Base-by-base conservation (phyloP, 306 rosid genomes). In the Malus fusca region DNA sequence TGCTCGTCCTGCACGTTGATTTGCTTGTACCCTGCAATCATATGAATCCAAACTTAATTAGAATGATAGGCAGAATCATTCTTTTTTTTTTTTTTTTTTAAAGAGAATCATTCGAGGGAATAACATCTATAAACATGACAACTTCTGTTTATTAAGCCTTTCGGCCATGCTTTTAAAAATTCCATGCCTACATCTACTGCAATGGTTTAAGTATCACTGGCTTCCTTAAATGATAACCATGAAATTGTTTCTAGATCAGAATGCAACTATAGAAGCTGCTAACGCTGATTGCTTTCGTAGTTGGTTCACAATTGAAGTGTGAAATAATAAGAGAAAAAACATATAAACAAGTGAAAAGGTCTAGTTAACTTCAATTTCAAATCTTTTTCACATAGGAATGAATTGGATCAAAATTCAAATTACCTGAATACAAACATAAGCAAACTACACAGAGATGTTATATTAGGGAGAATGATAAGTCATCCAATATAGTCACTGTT, bases 1-100 rank as follows among this genome's bases (percentile, higher is more conserved):
- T 67, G 98, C 98, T 86, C 97, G 87, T 62, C 98, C 97, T 40
- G 96, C 93, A 68, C 98, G 96, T 81, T 95, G 98, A 77, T 85
- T 88, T 72, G 98, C 98, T 86, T 95, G 97, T 80, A 95, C 98
- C 85, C 96, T 95, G 90, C 77, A 80, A 84, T 70, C 64, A 72
- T 31, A 72, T 13, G 30, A 61, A 68, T n/a, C 35, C 62, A 60
- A 69, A 33, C 19, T 68, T 63, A 2, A 53, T 72, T 63, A 43
- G 25, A 66, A 26, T 19, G n/a, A 58, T 19, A 2, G 48, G 14
- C 56, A 73, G 42, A 53, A 26, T 18, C 59, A 53, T 17, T 37
- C 42, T 19, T n/a, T 8, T 19, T 21, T 53, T 53, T 21, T 53
- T 53, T 21, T 8, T 53, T 21, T 53, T 53, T 53, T 42, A 64